Evolutionary conservation across 345 rosid species (phyloP).

Genomic region (Acer saccharum): DNA sequence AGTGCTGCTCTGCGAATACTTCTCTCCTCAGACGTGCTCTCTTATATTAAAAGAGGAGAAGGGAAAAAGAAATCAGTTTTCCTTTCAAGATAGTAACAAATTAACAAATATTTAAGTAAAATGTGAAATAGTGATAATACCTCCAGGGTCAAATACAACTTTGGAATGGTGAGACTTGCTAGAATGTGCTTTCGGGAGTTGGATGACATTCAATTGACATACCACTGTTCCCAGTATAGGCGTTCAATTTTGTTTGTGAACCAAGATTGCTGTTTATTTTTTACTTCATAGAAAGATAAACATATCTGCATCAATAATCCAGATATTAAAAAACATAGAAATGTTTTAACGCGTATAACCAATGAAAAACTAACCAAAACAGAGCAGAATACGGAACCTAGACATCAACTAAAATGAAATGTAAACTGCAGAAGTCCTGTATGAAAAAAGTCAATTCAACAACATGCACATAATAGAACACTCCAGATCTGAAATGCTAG

Average conservation of each 20-base stretch:
- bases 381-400: constrained; percentile 1
- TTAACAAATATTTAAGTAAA: neutral
- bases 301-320: constrained; percentile 60
- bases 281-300: constrained; percentile 87
- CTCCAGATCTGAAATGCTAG: neutral
- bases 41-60: constrained; percentile 33
- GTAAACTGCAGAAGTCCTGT: neutral
- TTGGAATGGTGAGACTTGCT: constrained; percentile 69
- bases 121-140: constrained; percentile 30
- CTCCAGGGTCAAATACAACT: constrained; percentile 66
- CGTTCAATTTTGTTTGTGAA: constrained; percentile 75
- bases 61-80: constrained; percentile 5
- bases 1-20: constrained; percentile 65
- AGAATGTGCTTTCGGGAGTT: constrained; percentile 52
- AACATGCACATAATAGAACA: neutral
- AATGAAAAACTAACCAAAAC: neutral
- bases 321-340: constrained; percentile 7
- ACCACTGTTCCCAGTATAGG: constrained; percentile 88
- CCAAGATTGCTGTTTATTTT: constrained; percentile 87
- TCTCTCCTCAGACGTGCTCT: constrained; percentile 61
- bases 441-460: neutral
- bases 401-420: neutral
- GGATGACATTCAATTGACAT: constrained; percentile 82
- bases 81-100: neutral
- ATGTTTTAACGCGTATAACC: neutral